phyloP scores from a whole-genome alignment of 1,284 basidiomycete genomes.

The Irpex sp. region DNA sequence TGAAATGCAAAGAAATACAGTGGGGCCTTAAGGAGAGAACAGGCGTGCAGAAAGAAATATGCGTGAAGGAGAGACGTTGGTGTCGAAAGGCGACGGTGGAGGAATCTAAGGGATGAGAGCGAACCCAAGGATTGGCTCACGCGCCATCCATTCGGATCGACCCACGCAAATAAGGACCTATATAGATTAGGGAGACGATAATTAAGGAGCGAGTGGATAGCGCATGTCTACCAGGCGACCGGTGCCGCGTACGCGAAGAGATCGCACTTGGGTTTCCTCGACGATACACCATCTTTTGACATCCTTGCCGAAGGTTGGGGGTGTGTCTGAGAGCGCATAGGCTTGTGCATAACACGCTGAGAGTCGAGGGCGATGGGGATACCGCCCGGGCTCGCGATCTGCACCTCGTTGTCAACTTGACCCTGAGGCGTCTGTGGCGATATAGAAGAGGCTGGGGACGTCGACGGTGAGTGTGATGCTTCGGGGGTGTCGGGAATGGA shows the following conservation, averaged over 20 bases:
- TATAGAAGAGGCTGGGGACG: constrained; percentile 51
- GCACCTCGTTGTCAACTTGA: constrained; percentile 41
- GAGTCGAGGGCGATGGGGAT: constrained; percentile 24
- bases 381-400: constrained; percentile 39
- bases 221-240: constrained; percentile 40
- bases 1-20: neutral
- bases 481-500: constrained; percentile 43
- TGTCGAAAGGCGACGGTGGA: neutral
- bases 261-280: constrained; percentile 25
- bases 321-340: neutral
- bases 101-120: neutral
- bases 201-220: neutral
- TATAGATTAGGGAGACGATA: neutral
- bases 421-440: constrained; percentile 53
- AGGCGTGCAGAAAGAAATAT: neutral
- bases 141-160: neutral
- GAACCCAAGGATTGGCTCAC: neutral
- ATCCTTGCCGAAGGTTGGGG: constrained; percentile 20
- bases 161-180: neutral
- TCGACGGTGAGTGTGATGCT: constrained; percentile 43
- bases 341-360: constrained; percentile 15
- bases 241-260: constrained; percentile 48
- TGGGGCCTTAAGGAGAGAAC: neutral
- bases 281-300: neutral
- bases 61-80: neutral